phyloP scores from a whole-genome alignment of 2,329 filamentous ascomycete species.

The Arthrocladium fulminans region DNA sequence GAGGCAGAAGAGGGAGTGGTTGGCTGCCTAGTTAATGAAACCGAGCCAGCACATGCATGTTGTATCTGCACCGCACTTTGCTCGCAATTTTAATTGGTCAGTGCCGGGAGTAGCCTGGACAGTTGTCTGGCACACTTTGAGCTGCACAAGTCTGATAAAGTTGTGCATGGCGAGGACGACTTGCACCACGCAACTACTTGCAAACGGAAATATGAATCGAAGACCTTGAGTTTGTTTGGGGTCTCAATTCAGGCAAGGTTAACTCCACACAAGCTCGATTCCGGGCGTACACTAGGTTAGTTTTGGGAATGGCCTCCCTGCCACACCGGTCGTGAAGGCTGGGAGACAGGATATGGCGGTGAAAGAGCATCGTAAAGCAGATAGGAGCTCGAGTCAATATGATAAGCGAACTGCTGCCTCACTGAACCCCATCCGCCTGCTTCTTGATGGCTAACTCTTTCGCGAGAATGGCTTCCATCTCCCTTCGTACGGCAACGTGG shows the following conservation, averaged over 20 bases:
- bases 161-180: not conserved
- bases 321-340: not conserved
- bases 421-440: too few species aligned
- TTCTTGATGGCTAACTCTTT: too few species aligned
- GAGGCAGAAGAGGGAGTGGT: not conserved
- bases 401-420: too few species aligned
- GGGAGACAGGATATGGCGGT: too few species aligned
- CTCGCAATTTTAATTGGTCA: too few species aligned
- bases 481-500: slow-evolving; percentile 34
- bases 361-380: too few species aligned
- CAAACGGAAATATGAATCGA: not conserved
- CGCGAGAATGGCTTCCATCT: slow-evolving; percentile 36
- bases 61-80: not conserved
- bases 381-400: too few species aligned
- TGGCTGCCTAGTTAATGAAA: not conserved
- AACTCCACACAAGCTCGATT: not conserved
- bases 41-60: not conserved
- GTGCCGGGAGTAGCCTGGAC: too few species aligned
- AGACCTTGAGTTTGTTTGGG: not conserved
- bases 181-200: not conserved
- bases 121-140: too few species aligned
- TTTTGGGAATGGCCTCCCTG: not conserved
- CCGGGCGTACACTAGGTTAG: not conserved
- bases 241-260: not conserved
- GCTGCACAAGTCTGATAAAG: too few species aligned